Evolutionary conservation across 2,329 filamentous ascomycete genomes (phyloP), one percentile per base, ranked within the genome.

Genomic region (Beauveria rudraprayagi): DNA sequence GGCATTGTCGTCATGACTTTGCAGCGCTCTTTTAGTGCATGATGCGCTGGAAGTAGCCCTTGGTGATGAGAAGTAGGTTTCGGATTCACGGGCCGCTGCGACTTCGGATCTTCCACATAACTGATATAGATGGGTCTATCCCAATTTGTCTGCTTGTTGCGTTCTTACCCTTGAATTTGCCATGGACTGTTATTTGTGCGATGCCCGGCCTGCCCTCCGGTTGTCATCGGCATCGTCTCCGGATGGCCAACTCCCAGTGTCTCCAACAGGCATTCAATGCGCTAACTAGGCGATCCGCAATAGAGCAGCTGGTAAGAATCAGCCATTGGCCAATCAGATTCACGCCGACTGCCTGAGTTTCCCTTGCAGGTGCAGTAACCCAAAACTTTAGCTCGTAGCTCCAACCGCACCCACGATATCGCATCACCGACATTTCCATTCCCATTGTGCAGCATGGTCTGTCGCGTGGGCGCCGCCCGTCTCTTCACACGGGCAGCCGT

Each of bases 1-100:
- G n/a, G n/a, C 37, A 37, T 26, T 60, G 48, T 54, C 50, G 57
- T 60, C 57, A 60, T 53, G 48, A 60, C 41, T 60, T 40, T 44
- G 47, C n/a, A 59, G 57, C 16, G 40, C 7, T 46, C 22, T 47
- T 24, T 41, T 44, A 46, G 30, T 26, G 44, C 30, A 11, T 11
- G 6, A n/a, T 17, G 55, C 22, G 22, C 44, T 34, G 44, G 44
- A 22, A 47, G 24, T 8, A 14, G 14, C 8, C 17, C 14, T n/a
- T 17, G 9, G 40, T 8, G 24, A 9, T 17, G 5, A 28, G 24
- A 44, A 44, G 52, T 44, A 55, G 40, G 16, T 37, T 55, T 40
- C 24, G 40, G 24, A 55, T 24, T 41, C 22, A 40, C 1, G 5
- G 19, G 22, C 7, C 22, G 17, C 52, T 26, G 40, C 24, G 9